Evolutionary conservation across 805 yeast genomes (phyloP).

Genomic region (Kodamaea sagamina): DNA sequence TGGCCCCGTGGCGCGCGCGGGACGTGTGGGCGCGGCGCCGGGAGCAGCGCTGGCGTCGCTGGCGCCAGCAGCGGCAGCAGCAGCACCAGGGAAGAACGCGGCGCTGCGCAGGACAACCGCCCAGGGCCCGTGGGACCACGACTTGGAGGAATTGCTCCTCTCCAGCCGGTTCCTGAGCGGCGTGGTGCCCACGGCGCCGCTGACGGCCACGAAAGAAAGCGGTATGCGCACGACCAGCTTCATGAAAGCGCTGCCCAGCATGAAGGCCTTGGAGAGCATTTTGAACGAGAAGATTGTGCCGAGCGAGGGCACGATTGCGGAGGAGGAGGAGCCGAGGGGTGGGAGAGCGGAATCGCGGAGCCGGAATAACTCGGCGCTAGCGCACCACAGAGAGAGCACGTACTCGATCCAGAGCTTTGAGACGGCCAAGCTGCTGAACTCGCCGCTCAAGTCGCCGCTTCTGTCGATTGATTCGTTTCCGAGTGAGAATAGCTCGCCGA

Average conservation of each 20-base stretch:
- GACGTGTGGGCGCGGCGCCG: not conserved
- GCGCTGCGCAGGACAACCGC: no score
- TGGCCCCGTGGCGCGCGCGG: not conserved
- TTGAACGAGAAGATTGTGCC: conserved; percentile 21
- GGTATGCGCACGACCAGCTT: conserved; percentile 16
- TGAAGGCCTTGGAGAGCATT: conserved; percentile 42
- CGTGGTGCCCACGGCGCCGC: not conserved
- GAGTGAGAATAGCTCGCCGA: conserved; percentile 23
- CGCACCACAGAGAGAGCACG: conserved; percentile 11
- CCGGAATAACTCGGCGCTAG: not conserved
- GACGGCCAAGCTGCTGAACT: conserved; percentile 24
- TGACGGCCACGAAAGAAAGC: not conserved
- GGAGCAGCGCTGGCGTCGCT: no score
- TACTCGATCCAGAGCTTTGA: conserved; percentile 30
- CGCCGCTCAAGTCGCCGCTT: conserved; percentile 23
- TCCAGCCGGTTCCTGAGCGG: conserved; percentile 8
- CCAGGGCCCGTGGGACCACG: not conserved
- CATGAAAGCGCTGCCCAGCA: conserved; percentile 43
- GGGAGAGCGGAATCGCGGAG: not conserved
- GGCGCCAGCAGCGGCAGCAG: no score
- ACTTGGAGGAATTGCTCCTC: conserved; percentile 13
- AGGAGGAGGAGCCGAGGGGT: conserved; percentile 24
- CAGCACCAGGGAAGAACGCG: no score
- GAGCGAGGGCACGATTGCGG: conserved; percentile 10
- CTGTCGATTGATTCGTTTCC: conserved; percentile 25